These are phyloP conservation scores for Raphanus raphanistrum DNA, from an alignment of 345 rosid genomes.

Conservation along the genomic window DNA sequence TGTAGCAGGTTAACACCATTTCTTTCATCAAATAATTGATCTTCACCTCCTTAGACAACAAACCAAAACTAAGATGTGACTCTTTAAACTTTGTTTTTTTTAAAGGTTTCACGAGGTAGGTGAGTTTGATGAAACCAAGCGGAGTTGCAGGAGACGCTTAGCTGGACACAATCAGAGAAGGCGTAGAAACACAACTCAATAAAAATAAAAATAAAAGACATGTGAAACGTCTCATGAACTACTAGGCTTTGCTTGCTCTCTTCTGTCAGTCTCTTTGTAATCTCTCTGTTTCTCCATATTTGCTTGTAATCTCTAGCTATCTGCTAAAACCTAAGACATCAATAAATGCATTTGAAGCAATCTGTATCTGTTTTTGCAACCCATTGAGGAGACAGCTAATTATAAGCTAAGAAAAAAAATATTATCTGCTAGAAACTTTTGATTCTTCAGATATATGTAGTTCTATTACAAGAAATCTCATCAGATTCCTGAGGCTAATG, in stretches of 20 bases:
- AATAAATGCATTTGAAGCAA: neutral
- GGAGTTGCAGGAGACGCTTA: constrained; percentile 84
- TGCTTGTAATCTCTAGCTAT: constrained; percentile 28
- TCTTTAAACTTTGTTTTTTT: constrained; percentile 1
- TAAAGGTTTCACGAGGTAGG: constrained; percentile 77
- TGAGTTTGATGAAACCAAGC: constrained; percentile 76
- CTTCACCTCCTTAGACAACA: neutral
- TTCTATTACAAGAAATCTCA: constrained; percentile 17
- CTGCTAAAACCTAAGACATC: constrained; percentile 24
- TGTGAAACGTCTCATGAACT: constrained; percentile 43
- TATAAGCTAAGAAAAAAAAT: neutral
- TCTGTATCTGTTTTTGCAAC: constrained; percentile 15
- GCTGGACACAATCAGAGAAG: constrained; percentile 94
- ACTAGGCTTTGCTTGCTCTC: constrained; percentile 67
- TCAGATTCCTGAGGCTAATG: constrained; percentile 7
- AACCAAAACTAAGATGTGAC: neutral
- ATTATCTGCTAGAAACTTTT: neutral
- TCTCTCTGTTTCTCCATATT: constrained; percentile 15
- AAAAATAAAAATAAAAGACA: neutral
- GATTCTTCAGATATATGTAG: constrained; percentile 12
- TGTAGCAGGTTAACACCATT: constrained; percentile 80
- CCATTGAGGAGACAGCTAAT: neutral
- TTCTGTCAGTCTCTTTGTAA: constrained; percentile 65
- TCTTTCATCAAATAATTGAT: neutral
- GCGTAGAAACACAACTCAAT: constrained; percentile 57